A percentile compares a stretch with the other conserved stretches of the same genome.
phyloP scores from a whole-genome alignment of 2,329 filamentous ascomycete species.

The Ophioceras dolichostomum region DNA sequence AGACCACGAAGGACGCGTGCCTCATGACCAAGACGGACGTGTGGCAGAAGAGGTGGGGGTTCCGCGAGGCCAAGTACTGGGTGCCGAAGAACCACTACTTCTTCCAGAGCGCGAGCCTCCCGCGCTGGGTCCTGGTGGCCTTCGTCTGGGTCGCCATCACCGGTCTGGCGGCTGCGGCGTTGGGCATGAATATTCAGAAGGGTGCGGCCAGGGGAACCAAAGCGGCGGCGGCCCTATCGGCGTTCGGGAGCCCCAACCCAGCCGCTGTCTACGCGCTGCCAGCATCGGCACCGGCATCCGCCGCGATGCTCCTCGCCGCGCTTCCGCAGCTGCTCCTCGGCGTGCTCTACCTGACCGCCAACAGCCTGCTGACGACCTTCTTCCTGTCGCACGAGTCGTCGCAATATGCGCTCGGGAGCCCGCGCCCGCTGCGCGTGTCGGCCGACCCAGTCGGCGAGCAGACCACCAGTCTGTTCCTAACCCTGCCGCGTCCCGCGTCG shows the following conservation, averaged over 20 bases:
- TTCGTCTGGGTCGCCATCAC: conserved; percentile 24
- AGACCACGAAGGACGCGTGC: conserved; percentile 25
- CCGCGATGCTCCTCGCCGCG: conserved; percentile 25
- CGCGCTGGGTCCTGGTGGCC: conserved; percentile 27
- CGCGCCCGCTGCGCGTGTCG: conserved; percentile 30
- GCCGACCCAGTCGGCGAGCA: conserved; percentile 29
- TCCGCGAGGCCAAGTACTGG: conserved; percentile 29
- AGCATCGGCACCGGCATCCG: conserved; percentile 10
- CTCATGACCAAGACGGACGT: conserved; percentile 35
- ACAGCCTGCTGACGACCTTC: conserved; percentile 33
- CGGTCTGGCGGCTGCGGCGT: conserved; percentile 23
- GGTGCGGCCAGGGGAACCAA: conserved; percentile 9
- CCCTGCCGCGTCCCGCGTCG: conserved; percentile 32
- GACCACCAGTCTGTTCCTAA: conserved; percentile 33
- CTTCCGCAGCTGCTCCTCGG: conserved; percentile 36
- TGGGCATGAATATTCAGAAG: conserved; percentile 21
- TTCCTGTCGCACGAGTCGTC: conserved; percentile 38
- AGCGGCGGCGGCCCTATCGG: conserved; percentile 23
- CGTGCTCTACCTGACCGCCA: conserved; percentile 32
- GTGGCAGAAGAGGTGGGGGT: conserved; percentile 27
- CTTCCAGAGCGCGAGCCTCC: conserved; percentile 27
- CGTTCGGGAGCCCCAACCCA: conserved; percentile 24
- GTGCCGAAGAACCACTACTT: conserved; percentile 27
- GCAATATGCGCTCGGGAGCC: conserved; percentile 23
- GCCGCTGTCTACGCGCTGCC: conserved; percentile 19